A percentile compares a stretch with the other conserved stretches of the same genome.
These are phyloP conservation scores for Xylariaceae sp. DNA, from an alignment of 2,329 filamentous ascomycete genomes.

Conservation along the genomic window DNA sequence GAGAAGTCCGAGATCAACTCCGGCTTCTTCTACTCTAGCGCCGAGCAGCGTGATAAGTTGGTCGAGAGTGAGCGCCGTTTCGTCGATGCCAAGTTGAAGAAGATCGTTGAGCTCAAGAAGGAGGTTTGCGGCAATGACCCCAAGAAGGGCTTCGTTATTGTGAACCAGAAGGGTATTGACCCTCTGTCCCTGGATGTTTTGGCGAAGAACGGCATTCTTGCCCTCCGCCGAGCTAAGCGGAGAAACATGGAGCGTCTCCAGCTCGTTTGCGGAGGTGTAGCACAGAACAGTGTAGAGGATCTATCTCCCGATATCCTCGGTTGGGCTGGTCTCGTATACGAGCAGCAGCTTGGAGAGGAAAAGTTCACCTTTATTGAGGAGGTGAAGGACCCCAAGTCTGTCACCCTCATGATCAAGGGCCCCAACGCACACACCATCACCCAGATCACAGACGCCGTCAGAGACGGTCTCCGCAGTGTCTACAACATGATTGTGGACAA, in stretches of 20 bases:
- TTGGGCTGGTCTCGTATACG: constrained; percentile 94
- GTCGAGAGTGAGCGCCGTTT: constrained; percentile 96
- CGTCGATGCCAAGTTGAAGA: constrained; percentile 92
- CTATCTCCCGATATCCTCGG: constrained; percentile 81
- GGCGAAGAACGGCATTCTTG: constrained; percentile 96
- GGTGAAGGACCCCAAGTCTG: constrained; percentile 97
- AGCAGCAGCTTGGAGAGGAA: constrained; percentile 95
- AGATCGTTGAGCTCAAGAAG: constrained; percentile 98
- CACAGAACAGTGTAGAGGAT: constrained; percentile 96
- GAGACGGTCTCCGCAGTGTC: constrained; percentile 89
- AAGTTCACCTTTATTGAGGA: constrained; percentile 99
- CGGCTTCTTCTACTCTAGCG: constrained; percentile 96
- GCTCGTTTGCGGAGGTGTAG: constrained; percentile 81
- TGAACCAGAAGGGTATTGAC: constrained; percentile 99
- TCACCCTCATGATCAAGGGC: constrained; percentile 95
- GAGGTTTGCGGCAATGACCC: constrained; percentile 89
- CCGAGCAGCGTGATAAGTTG: constrained; percentile 94
- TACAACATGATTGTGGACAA: constrained; percentile 99
- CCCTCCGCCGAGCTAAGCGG: constrained; percentile 88
- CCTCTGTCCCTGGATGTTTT: constrained; percentile 91
- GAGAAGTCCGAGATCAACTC: constrained; percentile 99
- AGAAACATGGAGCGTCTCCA: constrained; percentile 99
- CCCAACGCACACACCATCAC: constrained; percentile 95
- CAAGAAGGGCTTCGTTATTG: constrained; percentile 93
- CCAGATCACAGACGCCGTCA: constrained; percentile 93